Evolutionary conservation across 2,329 filamentous ascomycete genomes (phyloP), one percentile per base, ranked within the genome.

Genomic region (Bertia moriformis): DNA sequence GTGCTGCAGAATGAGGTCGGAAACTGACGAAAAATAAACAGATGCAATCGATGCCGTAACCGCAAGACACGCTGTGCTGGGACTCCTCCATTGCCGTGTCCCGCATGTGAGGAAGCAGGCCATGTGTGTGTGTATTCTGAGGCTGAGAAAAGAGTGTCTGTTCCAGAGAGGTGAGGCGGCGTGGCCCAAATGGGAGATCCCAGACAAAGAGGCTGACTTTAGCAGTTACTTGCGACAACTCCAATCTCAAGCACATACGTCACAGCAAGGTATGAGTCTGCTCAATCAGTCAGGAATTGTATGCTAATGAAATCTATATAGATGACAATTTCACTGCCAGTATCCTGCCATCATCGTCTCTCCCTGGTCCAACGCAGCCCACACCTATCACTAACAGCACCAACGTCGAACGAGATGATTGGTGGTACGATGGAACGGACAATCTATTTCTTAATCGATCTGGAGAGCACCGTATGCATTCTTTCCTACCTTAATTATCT

Each of bases 351-450:
- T n/a, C n/a, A n/a, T 29, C 24, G n/a, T 29, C 24, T 10, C 24
- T 10, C 24, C n/a, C 24, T n/a, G n/a, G 10, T 29, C 24, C 24
- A 29, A 29, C 10, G 10, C 24, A 29, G n/a, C 24, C 10, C 24
- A 29, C 24, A 29, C 24, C 24, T 10, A 10, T 10, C n/a, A 29
- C 10, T n/a, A 29, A 29, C 24, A 29, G 24, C 24, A 29, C 24
- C 10, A 10, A 10, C 24, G 10, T 10, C n/a, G 52, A 56, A 27
- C 49, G 55, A 19, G 56, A 59, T 41, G 55, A 58, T 40, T 59
- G 56, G 56, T 59, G 56, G 56, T 58, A 54, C 35, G 55, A 58
- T 39, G 55, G 51, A 4, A 52, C 53, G 2, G 54, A 57, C 14
- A 55, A 55, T 24, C 38, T 59, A 4, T 49, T 58, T 5, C 38